Base-by-base conservation (phyloP, 2,329 filamentous ascomycete genomes). In the Penicillium capsulatum region DNA sequence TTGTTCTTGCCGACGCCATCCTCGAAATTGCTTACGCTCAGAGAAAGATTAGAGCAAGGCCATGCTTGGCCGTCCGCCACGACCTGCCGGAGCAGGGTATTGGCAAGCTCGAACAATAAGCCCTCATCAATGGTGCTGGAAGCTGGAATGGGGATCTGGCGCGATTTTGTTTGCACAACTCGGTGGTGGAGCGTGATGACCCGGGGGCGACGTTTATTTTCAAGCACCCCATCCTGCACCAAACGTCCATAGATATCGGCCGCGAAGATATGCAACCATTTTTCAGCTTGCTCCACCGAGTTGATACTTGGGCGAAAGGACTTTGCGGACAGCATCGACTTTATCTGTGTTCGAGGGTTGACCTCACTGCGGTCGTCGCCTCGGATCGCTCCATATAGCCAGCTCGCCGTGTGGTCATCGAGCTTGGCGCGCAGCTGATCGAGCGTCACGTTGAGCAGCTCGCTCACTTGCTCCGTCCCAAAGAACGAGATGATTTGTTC, bases 261-360 rank as follows among this genome's bases (percentile, higher is more conserved):
- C 3, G 79, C 81, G 61, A 97, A 97, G 38, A 98, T 96, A 8
- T 83, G 77, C 27, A 98, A 72, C 92, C 92, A 98, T 44, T 81
- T 82, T 16, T 78, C 71, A 1, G 83, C 91, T 61, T 94, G 86
- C 15, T 92, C 87, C 13, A 79, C 69, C 2, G 75, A 83, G 51
- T 81, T 85, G 59, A 97, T 91, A 40, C 76, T 80, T 0, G 92
- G 92, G 17, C 86, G 77, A 58, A 98, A 98, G 0, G 89, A 94
- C 61, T 98, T 98, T 14, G 92, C 90, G 1, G 89, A 96, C 10
- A 97, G 73, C 90, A 98, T 97, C 11, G 86, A 92, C 63, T 97
- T 96, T 70, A 96, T 95, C 57, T 92, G 86, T 1, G 89, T 95
- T 36, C 91, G 76, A 17, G 88, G 79, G 57, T 88, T 96, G 50